Base-by-base conservation (phyloP, 2,329 filamentous ascomycete genomes). In the Spiromastix sp. region DNA sequence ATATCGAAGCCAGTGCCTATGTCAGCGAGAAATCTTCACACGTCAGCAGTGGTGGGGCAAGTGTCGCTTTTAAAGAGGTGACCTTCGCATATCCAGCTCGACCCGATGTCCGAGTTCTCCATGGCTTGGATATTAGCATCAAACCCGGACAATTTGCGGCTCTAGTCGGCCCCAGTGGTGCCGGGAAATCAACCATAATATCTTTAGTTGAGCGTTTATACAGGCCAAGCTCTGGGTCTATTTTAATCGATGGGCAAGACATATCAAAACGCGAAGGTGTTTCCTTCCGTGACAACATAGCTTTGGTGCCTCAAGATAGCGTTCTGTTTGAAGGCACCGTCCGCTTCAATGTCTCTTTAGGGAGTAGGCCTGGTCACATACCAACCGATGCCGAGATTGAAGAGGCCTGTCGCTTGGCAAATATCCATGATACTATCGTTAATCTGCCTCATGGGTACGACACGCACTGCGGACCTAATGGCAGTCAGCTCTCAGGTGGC, bases 221-320 rank as follows among this genome's bases (percentile, higher is more conserved):
- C n/a, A 77, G 82, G 49, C 72, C 78, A 0, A 59, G 67, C 7
- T 70, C 73, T 4, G 81, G 81, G 7, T 71, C 57, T 10, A 75
- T 85, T 41, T 53, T 65, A 39, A 79, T 86, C 40, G 81, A 86
- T 47, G 80, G 79, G 0, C 44, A 81, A 6, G 80, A 86, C 49
- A 82, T 84, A 38, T 76, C 79, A 20, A 77, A 73, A 48, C 72
- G 85, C 48, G 71, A 71, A 32, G 66, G 85, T 1, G 70, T 79
- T 41, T 72, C 78, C 38, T 63, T 86, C n/a, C 71, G 81, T 18
- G 76, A 73, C 12, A 68, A 79, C 1, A 59, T 86, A 3, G 78
- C 79, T 32, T 85, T 86, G 46, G 85, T 86, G 37, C 81, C 81
- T 4, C 78, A 84, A 60, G 81, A 86, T 44, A 81, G 81, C 0